Conservation (phyloP, 768 basidiomycete genomes). For the Saitozyma sp. region DNA sequence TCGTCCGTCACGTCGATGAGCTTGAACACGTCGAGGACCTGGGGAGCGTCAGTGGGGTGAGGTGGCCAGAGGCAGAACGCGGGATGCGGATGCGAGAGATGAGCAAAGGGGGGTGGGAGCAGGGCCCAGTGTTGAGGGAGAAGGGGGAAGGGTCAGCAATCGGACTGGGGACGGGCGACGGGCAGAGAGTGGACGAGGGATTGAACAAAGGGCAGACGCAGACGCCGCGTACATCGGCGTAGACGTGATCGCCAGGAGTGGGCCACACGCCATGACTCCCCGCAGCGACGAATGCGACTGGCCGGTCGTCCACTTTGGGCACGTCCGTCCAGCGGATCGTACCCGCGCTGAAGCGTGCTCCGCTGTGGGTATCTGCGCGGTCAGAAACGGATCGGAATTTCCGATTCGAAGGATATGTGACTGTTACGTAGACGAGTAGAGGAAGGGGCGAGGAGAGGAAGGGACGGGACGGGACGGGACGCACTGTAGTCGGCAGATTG, state of each 20-base stretch:
- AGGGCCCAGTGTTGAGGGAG: no score
- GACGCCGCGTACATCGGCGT: conserved; percentile 28
- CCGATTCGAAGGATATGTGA: background rate
- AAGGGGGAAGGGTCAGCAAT: no score
- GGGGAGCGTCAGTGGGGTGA: background rate
- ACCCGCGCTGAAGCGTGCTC: conserved; percentile 30
- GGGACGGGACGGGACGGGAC: background rate
- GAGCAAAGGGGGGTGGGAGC: no score
- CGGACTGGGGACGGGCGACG: no score
- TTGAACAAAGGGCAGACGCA: background rate
- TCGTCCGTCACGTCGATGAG: conserved; percentile 42
- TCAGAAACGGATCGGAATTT: background rate
- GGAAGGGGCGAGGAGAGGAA: no score
- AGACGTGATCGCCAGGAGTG: conserved; percentile 36
- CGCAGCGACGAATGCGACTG: conserved; percentile 40
- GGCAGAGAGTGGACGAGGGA: background rate
- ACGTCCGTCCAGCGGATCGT: conserved; percentile 44
- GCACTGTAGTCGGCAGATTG: conserved; percentile 41
- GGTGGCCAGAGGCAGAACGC: no score
- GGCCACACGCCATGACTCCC: conserved; percentile 48
- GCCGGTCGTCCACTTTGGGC: conserved; percentile 28
- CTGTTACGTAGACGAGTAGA: background rate
- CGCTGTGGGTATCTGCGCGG: conserved; percentile 27
- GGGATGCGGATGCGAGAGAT: no score
- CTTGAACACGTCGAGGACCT: conserved; percentile 37